These are phyloP conservation scores for Malania oleifera DNA, from an alignment of 164 flowering plant species.

Conservation along the genomic window DNA sequence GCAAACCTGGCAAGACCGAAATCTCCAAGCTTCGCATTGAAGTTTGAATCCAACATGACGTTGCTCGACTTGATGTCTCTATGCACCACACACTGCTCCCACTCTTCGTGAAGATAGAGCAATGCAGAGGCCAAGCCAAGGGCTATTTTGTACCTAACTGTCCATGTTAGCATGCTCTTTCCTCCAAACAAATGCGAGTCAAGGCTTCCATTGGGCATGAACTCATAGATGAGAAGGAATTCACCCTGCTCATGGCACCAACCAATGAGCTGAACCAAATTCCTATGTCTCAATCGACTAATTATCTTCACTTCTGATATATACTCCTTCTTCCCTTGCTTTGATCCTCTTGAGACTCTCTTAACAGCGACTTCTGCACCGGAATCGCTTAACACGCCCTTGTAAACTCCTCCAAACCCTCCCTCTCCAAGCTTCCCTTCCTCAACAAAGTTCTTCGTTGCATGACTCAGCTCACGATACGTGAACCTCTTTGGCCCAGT, in stretches of 20 bases:
- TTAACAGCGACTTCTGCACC: conserved; percentile 30
- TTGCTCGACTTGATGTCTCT: conserved; percentile 51
- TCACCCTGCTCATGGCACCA: conserved; percentile 53
- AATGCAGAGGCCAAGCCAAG: conserved; percentile 41
- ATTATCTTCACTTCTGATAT: conserved; percentile 44
- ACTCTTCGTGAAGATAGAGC: conserved; percentile 48
- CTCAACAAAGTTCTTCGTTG: conserved; percentile 26
- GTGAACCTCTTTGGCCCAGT: conserved; percentile 37
- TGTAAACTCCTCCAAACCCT: conserved; percentile 41
- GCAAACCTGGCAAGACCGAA: conserved; percentile 46
- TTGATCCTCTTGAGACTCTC: conserved; percentile 32
- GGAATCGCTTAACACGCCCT: conserved; percentile 23
- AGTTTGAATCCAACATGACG: conserved; percentile 44
- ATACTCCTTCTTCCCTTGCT: conserved; percentile 47
- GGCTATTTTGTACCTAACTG: conserved; percentile 33
- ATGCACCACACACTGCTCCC: conserved; percentile 56
- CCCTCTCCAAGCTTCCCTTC: conserved; percentile 36
- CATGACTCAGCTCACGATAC: conserved; percentile 20
- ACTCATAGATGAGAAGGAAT: conserved; percentile 47
- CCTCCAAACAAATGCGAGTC: conserved; percentile 37
- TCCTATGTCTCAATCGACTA: conserved; percentile 42
- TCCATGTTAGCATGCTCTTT: conserved; percentile 23
- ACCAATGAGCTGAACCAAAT: conserved; percentile 45
- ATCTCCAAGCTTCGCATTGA: conserved; percentile 50
- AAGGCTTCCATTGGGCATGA: conserved; percentile 47